A percentile compares a stretch with the other conserved stretches of the same genome.
Evolutionary conservation across 148 eudicot genomes (phyloP).

Genomic region (Persicaria tinctoria): DNA sequence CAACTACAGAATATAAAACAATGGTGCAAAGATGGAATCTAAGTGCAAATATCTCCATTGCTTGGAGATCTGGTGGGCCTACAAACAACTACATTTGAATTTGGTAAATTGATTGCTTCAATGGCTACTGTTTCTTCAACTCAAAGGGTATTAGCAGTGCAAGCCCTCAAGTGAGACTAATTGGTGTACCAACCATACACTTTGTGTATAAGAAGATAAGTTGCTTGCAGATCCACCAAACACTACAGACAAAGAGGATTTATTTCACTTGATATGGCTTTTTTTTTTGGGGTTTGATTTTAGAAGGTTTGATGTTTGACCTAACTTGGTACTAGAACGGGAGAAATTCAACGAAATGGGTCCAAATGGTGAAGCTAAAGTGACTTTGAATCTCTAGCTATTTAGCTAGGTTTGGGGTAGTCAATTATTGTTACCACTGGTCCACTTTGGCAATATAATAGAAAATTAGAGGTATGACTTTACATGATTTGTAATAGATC

Average conservation of each 20-base stretch:
- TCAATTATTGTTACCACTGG: background rate
- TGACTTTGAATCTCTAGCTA: slow-evolving; percentile 5
- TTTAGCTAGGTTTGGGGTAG: slow-evolving; percentile 1
- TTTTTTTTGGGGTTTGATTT: background rate
- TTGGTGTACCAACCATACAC: slow-evolving; percentile 2
- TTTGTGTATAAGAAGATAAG: background rate
- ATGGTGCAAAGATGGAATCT: slow-evolving; percentile 1
- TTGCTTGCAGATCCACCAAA: background rate
- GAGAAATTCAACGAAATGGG: slow-evolving; percentile 11
- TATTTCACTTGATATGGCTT: background rate
- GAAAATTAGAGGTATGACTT: background rate
- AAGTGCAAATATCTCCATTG: slow-evolving; percentile 6
- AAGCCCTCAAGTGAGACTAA: background rate
- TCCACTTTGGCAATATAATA: background rate
- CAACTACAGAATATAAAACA: background rate
- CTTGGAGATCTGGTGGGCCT: slow-evolving; percentile 6
- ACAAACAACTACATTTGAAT: background rate
- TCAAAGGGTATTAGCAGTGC: background rate
- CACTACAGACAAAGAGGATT: slow-evolving; percentile 3
- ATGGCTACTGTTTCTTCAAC: slow-evolving; percentile 1
- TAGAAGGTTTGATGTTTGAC: slow-evolving; percentile 8
- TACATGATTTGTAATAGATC: background rate
- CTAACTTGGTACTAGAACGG: background rate
- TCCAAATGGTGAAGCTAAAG: slow-evolving; percentile 11
- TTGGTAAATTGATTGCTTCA: background rate